These are phyloP conservation scores for Delitschia confertaspora DNA, from an alignment of 495 filamentous ascomycete genomes.

Conservation along the genomic window DNA sequence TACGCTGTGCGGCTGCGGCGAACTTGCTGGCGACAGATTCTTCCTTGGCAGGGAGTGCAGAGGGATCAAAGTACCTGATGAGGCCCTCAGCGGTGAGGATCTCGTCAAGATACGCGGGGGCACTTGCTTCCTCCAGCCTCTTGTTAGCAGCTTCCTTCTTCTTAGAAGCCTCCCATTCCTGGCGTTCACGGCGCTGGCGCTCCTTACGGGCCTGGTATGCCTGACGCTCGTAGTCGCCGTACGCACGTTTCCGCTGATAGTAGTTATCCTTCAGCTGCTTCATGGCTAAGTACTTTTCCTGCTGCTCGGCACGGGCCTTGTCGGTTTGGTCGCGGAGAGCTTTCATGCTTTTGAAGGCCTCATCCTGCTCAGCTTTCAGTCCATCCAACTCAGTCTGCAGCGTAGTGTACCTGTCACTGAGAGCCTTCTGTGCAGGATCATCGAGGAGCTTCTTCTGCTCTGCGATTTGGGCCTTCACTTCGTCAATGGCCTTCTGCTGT, in stretches of 20 bases:
- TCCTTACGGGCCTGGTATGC: conserved; percentile 63
- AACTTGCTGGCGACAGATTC: conserved; percentile 56
- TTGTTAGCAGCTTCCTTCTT: conserved; percentile 73
- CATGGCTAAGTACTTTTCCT: conserved; percentile 70
- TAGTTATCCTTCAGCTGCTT: conserved; percentile 80
- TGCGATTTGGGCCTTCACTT: conserved; percentile 73
- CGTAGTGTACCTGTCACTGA: conserved; percentile 73
- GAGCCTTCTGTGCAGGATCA: conserved; percentile 81
- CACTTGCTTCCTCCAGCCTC: conserved; percentile 83
- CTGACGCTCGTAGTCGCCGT: conserved; percentile 71
- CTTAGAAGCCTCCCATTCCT: conserved; percentile 61
- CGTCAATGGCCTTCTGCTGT: conserved; percentile 73
- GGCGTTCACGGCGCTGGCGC: conserved; percentile 68
- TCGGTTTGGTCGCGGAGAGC: conserved; percentile 80
- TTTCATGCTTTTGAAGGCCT: conserved; percentile 75
- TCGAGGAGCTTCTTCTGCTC: conserved; percentile 77
- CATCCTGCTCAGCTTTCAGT: conserved; percentile 85
- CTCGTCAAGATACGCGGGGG: conserved; percentile 81
- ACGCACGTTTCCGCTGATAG: conserved; percentile 66
- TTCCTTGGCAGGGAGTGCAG: conserved; percentile 55
- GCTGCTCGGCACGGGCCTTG: conserved; percentile 70
- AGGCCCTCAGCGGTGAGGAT: conserved; percentile 78
- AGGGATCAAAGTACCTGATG: conserved; percentile 83
- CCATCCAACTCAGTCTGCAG: conserved; percentile 76
- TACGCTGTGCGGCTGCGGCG: conserved; percentile 69